Evolutionary conservation across 2,329 filamentous ascomycete genomes (phyloP).

Genomic region (Trichothecium sympodiale): DNA sequence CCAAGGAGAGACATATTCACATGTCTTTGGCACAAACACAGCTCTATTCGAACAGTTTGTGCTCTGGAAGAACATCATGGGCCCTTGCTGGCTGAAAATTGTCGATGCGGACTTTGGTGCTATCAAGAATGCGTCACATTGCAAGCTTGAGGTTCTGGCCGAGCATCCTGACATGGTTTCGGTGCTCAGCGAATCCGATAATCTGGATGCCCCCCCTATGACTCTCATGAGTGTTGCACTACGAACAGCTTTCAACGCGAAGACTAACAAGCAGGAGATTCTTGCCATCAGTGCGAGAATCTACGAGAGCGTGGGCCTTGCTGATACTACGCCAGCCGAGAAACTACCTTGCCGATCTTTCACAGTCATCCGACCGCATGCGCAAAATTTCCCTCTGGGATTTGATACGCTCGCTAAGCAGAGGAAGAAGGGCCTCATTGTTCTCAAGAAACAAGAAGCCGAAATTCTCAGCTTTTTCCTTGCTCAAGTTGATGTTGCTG

Average conservation of each 20-base stretch:
- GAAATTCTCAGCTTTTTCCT: conserved; percentile 83
- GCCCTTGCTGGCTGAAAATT: conserved; percentile 93
- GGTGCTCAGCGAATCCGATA: conserved; percentile 65
- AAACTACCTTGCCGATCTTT: conserved; percentile 84
- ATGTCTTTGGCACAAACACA: conserved; percentile 88
- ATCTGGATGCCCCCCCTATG: conserved; percentile 70
- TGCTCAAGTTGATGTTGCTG: conserved; percentile 74
- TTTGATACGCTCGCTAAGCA: conserved; percentile 68
- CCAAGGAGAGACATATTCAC: conserved; percentile 81
- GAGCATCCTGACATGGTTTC: conserved; percentile 67
- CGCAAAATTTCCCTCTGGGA: conserved; percentile 66
- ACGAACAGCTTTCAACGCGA: conserved; percentile 77
- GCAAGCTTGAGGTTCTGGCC: conserved; percentile 84
- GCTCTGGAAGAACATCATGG: conserved; percentile 98
- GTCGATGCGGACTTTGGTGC: conserved; percentile 72
- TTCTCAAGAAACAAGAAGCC: conserved; percentile 71
- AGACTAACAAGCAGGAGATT: conserved; percentile 94
- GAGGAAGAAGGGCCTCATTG: conserved; percentile 63
- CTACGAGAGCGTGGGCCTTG: conserved; percentile 81
- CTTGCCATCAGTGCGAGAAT: conserved; percentile 82
- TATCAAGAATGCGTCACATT: conserved; percentile 89
- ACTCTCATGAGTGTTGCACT: conserved; percentile 94
- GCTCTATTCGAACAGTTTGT: conserved; percentile 96
- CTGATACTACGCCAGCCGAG: conserved; percentile 79
- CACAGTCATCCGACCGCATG: conserved; percentile 77